Base-by-base conservation (phyloP, 371 early-diverging fungal genomes). In the Mucor mucedo region DNA sequence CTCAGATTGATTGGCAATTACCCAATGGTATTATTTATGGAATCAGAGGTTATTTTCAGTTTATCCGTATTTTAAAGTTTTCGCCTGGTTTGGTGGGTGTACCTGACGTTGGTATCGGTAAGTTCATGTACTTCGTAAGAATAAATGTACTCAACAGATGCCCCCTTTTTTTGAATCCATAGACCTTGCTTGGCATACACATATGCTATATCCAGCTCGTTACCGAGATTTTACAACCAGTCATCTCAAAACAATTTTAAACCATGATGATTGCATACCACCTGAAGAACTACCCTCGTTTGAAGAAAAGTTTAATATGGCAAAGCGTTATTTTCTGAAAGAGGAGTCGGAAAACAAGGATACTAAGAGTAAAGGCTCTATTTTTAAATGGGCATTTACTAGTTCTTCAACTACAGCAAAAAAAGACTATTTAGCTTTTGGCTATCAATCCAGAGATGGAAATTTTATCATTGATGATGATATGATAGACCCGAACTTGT, bases 151-250 rank as follows among this genome's bases (percentile, higher is more conserved):
- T 6, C 21, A 6, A 2, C n/a, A 45, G 1, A n/a, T 21, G 21
- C 21, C 21, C 21, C 21, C 21, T 1, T 21, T 21, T 21, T 21
- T 21, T 21, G 21, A 21, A 21, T 21, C 21, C 21, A 16, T 55
- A 62, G 63, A 62, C 48, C 63, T 62, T 40, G 55, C 56, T 28
- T 62, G 63, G 63, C 63, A 62, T 14, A 62, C 63, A 5, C 63
- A 62, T 30, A 62, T 62, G 63, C 63, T 62, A 16, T 48, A 55
- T 40, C 63, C 63, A 11, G 11, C 28, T n/a, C 28, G 11, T 6
- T 62, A 62, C 40, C 55, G 55, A 28, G n/a, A 55, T 27, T 62
- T 62, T 32, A 48, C 39, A 3, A 10, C 1, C 7, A 45, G 35
- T 0, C 38, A 32, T 16, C 8, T 62, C 5, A 14, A 38, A 5